Conservation (phyloP, 2,329 filamentous ascomycete species). For the Stemphylium vesicarium region DNA sequence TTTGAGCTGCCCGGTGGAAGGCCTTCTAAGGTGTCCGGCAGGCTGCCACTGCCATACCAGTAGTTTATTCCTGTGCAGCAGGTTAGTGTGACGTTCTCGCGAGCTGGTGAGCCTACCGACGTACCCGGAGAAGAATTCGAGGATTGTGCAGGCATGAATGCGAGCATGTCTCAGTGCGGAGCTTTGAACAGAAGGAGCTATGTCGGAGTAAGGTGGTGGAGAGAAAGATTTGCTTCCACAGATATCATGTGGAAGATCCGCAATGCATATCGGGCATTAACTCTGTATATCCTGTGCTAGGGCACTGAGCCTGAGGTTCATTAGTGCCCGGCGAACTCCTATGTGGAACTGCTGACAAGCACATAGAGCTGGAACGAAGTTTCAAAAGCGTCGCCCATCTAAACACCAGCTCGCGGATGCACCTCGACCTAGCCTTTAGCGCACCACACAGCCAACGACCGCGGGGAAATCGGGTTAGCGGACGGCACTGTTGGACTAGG, state of each 20-base stretch:
- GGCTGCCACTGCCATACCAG: constrained; percentile 42
- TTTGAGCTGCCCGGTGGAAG: constrained; percentile 30
- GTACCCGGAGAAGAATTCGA: constrained; percentile 44
- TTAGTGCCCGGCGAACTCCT: constrained; percentile 36
- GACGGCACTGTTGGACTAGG: constrained; percentile 35
- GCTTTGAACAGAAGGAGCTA: constrained; percentile 28
- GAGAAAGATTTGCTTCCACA: constrained; percentile 29
- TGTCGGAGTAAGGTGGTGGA: constrained; percentile 26
- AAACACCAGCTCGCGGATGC: constrained; percentile 39
- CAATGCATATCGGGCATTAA: constrained; percentile 42
- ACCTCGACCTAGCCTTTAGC: constrained; percentile 43
- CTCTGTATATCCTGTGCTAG: constrained; percentile 39
- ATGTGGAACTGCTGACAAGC: constrained; percentile 40
- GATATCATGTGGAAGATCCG: constrained; percentile 33
- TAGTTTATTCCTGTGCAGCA: constrained; percentile 34
- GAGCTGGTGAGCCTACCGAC: constrained; percentile 8
- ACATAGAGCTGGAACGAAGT: constrained; percentile 40
- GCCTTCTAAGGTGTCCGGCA: constrained; percentile 38
- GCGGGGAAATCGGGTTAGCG: constrained; percentile 45
- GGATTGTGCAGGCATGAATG: constrained; percentile 46
- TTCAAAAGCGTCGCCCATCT: constrained; percentile 42
- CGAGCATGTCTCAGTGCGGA: constrained; percentile 42
- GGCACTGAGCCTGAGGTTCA: constrained; percentile 30
- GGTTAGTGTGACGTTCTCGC: constrained; percentile 17
- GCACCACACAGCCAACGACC: constrained; percentile 39